A percentile compares a stretch with the other conserved stretches of the same genome.
These are phyloP conservation scores for Leishmania martiniquensis DNA, from an alignment of 208 protist genomes.

Conservation along the genomic window DNA sequence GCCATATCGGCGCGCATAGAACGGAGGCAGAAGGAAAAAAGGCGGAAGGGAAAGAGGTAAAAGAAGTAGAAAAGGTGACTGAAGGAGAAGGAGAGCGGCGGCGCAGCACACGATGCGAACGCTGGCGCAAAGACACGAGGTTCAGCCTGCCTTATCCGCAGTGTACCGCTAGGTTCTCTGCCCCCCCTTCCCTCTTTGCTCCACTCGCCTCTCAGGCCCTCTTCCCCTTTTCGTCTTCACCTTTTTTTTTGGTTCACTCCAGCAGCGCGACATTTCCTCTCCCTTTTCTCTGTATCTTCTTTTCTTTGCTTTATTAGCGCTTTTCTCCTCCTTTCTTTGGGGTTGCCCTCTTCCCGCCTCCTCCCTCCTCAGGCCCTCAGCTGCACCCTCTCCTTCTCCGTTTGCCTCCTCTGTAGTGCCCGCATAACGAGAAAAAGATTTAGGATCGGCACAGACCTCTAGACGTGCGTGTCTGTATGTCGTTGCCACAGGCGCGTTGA, in stretches of 20 bases:
- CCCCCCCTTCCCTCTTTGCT: neutral
- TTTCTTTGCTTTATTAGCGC: neutral
- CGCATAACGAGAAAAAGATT: neutral
- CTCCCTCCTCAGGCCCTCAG: neutral
- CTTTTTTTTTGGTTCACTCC: neutral
- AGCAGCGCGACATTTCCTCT: neutral
- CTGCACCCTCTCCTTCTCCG: neutral
- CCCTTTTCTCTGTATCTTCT: neutral
- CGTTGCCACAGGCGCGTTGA: neutral
- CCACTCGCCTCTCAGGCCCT: neutral
- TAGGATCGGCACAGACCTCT: neutral
- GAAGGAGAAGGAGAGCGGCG: neutral
- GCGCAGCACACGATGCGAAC: neutral
- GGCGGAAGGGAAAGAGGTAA: neutral
- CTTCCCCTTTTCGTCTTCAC: neutral
- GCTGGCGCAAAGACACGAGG: neutral
- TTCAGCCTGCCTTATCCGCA: neutral
- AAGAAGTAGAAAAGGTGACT: neutral
- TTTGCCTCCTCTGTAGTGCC: neutral
- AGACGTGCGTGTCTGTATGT: neutral
- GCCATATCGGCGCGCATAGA: neutral
- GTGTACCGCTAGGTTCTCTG: neutral
- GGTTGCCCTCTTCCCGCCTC: neutral
- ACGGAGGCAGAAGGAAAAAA: neutral
- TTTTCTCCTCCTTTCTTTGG: neutral